Percentiles rank a stretch among this genome's conserved stretches.
phyloP scores from a whole-genome alignment of 192 early-diverging fungal genomes.

The Gigaspora rosea region DNA sequence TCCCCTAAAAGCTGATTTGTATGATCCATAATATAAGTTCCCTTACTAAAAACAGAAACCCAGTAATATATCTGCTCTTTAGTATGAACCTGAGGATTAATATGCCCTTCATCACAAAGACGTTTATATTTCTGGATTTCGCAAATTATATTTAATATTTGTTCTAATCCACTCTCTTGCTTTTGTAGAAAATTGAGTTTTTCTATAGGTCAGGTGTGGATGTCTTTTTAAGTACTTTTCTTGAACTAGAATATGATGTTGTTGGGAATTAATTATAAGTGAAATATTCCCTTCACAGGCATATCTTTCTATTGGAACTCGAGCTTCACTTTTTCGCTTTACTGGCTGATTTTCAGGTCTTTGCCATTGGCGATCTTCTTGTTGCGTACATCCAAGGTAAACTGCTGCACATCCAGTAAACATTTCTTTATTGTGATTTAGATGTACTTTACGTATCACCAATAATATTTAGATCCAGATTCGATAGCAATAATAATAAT shows the following conservation, averaged over 20 bases:
- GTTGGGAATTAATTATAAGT: conserved; percentile 2
- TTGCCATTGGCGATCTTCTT: background rate
- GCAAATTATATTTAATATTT: no score
- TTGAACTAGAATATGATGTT: background rate
- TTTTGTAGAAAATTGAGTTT: no score
- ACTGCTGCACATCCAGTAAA: background rate
- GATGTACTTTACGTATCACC: background rate
- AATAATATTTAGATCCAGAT: conserved; percentile 17
- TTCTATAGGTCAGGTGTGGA: no score
- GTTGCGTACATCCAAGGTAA: background rate
- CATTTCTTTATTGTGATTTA: background rate
- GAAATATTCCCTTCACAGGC: background rate
- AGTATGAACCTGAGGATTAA: background rate
- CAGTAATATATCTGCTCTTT: conserved; percentile 2
- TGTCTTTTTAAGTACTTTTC: no score
- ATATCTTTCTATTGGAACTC: conserved; percentile 11
- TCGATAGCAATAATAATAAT: background rate
- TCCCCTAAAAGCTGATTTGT: conserved; percentile 5
- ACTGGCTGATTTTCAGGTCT: background rate
- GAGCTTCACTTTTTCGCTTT: conserved; percentile 5
- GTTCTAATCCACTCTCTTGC: no score
- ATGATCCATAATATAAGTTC: conserved; percentile 10
- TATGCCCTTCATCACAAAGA: no score
- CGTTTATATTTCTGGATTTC: no score
- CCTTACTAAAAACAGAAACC: conserved; percentile 3